Evolutionary conservation across 345 rosid genomes (phyloP).

Genomic region (Sonneratia caseolaris): DNA sequence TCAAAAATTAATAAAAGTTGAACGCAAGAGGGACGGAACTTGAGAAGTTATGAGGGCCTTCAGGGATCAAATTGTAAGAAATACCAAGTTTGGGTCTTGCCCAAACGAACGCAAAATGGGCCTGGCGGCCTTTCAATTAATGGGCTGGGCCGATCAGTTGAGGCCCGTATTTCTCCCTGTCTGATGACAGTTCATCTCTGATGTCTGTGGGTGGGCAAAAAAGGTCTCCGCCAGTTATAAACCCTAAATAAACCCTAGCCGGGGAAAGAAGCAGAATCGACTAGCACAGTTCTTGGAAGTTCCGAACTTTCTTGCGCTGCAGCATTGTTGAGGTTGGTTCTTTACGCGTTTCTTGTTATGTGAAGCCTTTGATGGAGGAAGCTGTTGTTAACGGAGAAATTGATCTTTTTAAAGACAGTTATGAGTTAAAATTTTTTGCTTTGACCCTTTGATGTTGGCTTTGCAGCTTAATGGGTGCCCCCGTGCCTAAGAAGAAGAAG

Average conservation of each 20-base stretch:
- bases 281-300: neutral
- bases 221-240: neutral
- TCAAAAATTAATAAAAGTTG: too few species aligned
- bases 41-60: neutral
- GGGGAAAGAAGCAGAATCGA: neutral
- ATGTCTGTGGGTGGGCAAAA: neutral
- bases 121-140: neutral
- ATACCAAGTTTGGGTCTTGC: neutral
- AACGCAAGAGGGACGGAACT: neutral
- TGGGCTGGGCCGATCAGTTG: neutral
- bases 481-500: slow-evolving; percentile 40
- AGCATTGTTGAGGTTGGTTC: neutral
- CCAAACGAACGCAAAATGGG: neutral
- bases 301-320: neutral
- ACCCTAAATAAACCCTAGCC: neutral
- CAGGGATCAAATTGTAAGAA: neutral
- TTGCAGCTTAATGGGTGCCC: slow-evolving; percentile 21
- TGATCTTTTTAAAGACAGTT: neutral
- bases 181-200: neutral
- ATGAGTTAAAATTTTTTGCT: neutral
- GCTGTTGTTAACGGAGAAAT: neutral
- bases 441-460: too few species aligned
- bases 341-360: neutral
- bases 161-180: neutral
- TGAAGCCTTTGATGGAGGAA: neutral